A percentile compares a stretch with the other conserved stretches of the same genome.
Conservation (phyloP, 2,329 filamentous ascomycete genomes). For the Fusarium neocosmosporiellum region DNA sequence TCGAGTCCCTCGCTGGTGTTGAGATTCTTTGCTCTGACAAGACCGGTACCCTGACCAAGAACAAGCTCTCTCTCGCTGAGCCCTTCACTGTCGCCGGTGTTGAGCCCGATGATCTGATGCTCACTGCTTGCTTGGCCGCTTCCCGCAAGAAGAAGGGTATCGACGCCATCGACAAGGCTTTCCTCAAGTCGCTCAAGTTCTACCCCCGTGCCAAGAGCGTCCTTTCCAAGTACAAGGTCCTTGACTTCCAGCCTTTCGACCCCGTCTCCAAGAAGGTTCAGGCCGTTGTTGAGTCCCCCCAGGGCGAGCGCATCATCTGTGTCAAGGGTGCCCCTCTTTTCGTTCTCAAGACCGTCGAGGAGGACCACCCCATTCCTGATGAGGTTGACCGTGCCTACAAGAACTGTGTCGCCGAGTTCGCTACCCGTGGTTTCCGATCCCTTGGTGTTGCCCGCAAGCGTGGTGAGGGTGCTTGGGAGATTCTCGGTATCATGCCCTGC, state of each 20-base stretch:
- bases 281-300: slow-evolving; percentile 83
- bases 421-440: slow-evolving; percentile 92
- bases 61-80: slow-evolving; percentile 89
- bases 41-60: slow-evolving; percentile 93
- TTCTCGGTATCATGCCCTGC: slow-evolving; percentile 95
- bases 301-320: slow-evolving; percentile 86
- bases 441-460: slow-evolving; percentile 93
- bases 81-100: slow-evolving; percentile 86
- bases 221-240: slow-evolving; percentile 84
- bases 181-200: slow-evolving; percentile 84
- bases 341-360: slow-evolving; percentile 87
- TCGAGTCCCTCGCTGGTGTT: slow-evolving; percentile 91
- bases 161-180: slow-evolving; percentile 94
- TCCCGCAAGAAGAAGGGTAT: slow-evolving; percentile 97
- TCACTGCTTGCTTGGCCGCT: slow-evolving; percentile 89
- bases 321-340: slow-evolving; percentile 92
- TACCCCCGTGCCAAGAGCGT: slow-evolving; percentile 86
- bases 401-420: slow-evolving; percentile 92
- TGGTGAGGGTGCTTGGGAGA: slow-evolving; percentile 84
- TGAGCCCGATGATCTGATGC: slow-evolving; percentile 88
- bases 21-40: slow-evolving; percentile 96
- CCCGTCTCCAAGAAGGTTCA: slow-evolving; percentile 94
- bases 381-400: slow-evolving; percentile 86
- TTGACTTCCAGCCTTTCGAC: slow-evolving; percentile 90
- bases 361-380: slow-evolving; percentile 83